These are phyloP conservation scores for Daldinia caldariorum DNA, from an alignment of 495 filamentous ascomycete species.

Conservation along the genomic window DNA sequence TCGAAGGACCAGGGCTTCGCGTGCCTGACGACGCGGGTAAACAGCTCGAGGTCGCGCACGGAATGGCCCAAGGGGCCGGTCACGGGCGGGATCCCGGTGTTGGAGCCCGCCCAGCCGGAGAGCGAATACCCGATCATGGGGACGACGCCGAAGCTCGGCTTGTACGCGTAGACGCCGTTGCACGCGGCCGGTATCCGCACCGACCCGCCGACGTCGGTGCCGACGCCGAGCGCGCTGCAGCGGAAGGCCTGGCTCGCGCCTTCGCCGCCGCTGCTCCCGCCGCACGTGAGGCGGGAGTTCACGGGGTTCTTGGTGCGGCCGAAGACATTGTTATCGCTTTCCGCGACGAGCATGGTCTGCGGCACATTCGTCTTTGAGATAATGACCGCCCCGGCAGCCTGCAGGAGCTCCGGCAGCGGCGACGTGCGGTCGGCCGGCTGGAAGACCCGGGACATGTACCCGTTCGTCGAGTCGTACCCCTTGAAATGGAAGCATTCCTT, in stretches of 20 bases:
- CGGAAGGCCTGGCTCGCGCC: conserved; percentile 61
- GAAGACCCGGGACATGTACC: conserved; percentile 65
- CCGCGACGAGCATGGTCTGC: conserved; percentile 64
- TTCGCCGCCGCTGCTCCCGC: conserved; percentile 70
- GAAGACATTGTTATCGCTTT: conserved; percentile 69
- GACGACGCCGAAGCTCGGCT: conserved; percentile 65
- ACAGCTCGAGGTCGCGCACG: conserved; percentile 42
- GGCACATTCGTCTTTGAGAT: conserved; percentile 66
- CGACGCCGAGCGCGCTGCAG: conserved; percentile 56
- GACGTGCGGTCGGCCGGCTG: conserved; percentile 55
- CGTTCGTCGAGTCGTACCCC: conserved; percentile 66
- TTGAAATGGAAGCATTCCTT: conserved; percentile 74
- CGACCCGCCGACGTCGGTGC: conserved; percentile 78
- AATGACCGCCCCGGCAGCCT: conserved; percentile 60
- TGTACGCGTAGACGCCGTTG: conserved; percentile 67
- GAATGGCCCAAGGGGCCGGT: conserved; percentile 43
- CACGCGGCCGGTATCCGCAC: conserved; percentile 69
- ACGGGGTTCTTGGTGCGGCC: conserved; percentile 71
- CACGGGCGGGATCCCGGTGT: conserved; percentile 45
- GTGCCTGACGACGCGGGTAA: conserved; percentile 36
- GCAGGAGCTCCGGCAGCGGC: conserved; percentile 52
- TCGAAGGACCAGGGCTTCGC: conserved; percentile 45
- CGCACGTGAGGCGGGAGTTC: conserved; percentile 65
- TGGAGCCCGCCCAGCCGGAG: conserved; percentile 43
- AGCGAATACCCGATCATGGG: conserved; percentile 53